phyloP scores from a whole-genome alignment of 176 grass and related monocot genomes.

The Oryza meyeriana region DNA sequence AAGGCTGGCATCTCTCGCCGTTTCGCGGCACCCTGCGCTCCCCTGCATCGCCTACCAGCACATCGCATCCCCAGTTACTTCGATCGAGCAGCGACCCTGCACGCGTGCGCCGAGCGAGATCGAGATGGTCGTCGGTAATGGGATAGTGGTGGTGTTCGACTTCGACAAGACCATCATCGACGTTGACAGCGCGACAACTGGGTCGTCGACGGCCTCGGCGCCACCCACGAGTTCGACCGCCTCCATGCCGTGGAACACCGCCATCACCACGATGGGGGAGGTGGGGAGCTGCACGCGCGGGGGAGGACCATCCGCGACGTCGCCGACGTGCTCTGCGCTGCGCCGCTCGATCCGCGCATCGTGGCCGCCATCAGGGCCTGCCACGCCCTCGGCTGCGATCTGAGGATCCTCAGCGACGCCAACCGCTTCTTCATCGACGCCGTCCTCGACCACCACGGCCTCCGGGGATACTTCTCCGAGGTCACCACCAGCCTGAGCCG shows the following conservation, averaged over 20 bases:
- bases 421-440: slow-evolving; percentile 73
- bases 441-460: slow-evolving; percentile 56
- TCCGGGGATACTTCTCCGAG: slow-evolving; percentile 53
- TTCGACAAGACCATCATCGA: slow-evolving; percentile 83
- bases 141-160: slow-evolving; percentile 39
- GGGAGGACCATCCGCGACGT: slow-evolving; percentile 42
- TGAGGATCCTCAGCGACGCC: slow-evolving; percentile 67
- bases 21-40: no score
- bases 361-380: slow-evolving; percentile 34
- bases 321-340: slow-evolving; percentile 24
- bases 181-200: slow-evolving; percentile 69
- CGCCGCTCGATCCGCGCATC: slow-evolving; percentile 47
- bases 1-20: no score
- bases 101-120: no score
- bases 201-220: slow-evolving; percentile 47
- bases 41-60: no score
- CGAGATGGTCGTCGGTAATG: no score
- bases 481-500: slow-evolving; percentile 11
- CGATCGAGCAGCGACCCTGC: no score
- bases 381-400: slow-evolving; percentile 54
- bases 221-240: slow-evolving; percentile 46
- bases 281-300: slow-evolving; percentile 17
- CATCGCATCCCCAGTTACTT: no score
- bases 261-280: slow-evolving; percentile 67
- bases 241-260: slow-evolving; percentile 59